Conservation (phyloP, 768 basidiomycete species). For the Tricholoma bakamatsutake region DNA sequence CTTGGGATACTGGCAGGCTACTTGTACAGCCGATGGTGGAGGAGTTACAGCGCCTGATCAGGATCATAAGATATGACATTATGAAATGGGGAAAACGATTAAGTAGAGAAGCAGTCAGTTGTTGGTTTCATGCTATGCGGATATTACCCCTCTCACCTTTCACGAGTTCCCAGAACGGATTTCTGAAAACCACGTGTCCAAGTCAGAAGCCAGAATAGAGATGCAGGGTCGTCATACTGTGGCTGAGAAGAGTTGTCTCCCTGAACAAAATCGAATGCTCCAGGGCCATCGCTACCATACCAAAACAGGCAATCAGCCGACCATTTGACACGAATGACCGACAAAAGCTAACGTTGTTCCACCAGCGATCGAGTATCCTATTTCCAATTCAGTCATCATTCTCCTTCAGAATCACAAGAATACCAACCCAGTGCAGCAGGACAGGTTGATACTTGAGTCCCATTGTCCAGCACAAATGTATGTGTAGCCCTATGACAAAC, state of each 20-base stretch:
- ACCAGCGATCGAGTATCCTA: slow-evolving; percentile 72
- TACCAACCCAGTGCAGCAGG: slow-evolving; percentile 69
- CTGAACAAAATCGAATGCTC: slow-evolving; percentile 73
- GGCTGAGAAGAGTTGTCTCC: slow-evolving; percentile 57
- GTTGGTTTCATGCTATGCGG: background rate
- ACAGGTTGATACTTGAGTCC: slow-evolving; percentile 63
- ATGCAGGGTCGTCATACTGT: slow-evolving; percentile 34
- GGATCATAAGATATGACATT: background rate
- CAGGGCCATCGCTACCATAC: slow-evolving; percentile 65
- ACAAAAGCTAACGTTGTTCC: slow-evolving; percentile 60
- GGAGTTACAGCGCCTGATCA: slow-evolving; percentile 56
- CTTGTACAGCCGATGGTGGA: slow-evolving; percentile 51
- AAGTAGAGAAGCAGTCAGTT: background rate
- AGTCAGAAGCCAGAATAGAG: background rate
- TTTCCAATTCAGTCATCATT: background rate
- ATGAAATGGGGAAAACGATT: background rate
- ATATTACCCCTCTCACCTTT: slow-evolving; percentile 41
- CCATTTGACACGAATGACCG: background rate
- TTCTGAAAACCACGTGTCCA: slow-evolving; percentile 30
- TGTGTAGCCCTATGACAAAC: slow-evolving; percentile 47
- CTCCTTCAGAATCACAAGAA: background rate
- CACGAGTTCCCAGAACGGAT: slow-evolving; percentile 78
- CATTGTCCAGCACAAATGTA: slow-evolving; percentile 58
- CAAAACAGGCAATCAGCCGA: background rate
- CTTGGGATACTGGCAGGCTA: slow-evolving; percentile 70